Conservation (phyloP, 345 rosid genomes). For the Euclidium syriacum region DNA sequence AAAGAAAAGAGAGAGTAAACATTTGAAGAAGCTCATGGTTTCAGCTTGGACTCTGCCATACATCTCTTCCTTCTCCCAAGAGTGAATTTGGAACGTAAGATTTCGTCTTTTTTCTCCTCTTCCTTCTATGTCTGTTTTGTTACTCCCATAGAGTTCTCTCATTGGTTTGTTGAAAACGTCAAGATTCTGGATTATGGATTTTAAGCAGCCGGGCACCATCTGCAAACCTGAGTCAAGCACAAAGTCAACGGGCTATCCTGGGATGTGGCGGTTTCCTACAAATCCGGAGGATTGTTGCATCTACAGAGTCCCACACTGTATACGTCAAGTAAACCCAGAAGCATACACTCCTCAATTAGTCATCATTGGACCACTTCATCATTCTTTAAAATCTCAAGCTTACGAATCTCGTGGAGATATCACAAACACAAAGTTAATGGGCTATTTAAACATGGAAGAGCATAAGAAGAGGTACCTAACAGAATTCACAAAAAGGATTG, state of each 20-base stretch:
- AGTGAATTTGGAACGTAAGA: neutral
- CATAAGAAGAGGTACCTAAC: neutral
- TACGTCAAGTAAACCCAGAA: neutral
- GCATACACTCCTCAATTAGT: neutral
- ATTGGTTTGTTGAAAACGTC: neutral
- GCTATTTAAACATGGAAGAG: neutral
- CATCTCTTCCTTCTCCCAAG: neutral
- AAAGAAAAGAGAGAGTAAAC: too few relatives aligned
- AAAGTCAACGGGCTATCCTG: too few relatives aligned
- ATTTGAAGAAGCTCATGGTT: neutral
- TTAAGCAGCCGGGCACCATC: too few relatives aligned
- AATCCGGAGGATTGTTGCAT: neutral
- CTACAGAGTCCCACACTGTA: neutral
- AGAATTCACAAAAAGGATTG: neutral
- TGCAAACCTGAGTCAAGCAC: too few relatives aligned
- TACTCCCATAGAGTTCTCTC: neutral
- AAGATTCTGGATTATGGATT: neutral
- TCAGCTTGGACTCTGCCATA: neutral
- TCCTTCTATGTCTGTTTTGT: neutral
- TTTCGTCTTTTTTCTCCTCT: neutral
- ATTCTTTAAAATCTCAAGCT: neutral
- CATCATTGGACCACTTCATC: constrained; percentile 9
- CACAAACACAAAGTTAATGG: neutral
- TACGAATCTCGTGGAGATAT: neutral
- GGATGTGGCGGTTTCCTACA: neutral